Conservation (phyloP, 2,329 filamentous ascomycete species). For the Cladosporium phlei region DNA sequence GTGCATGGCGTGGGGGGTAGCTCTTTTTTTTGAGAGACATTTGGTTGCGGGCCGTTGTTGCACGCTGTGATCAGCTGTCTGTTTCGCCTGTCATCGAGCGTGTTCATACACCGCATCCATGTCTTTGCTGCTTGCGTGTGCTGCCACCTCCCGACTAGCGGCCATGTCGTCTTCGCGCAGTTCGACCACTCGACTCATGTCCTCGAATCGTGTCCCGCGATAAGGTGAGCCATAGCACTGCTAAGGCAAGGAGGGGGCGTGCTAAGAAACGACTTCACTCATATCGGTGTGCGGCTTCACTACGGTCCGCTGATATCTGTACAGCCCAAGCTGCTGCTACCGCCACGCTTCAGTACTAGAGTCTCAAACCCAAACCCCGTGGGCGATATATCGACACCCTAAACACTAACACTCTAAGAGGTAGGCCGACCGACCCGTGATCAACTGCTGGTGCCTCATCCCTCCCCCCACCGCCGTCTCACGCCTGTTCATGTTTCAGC, state of each 20-base stretch:
- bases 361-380: slow-evolving; percentile 4
- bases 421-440: slow-evolving; percentile 1
- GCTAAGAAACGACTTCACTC: background rate
- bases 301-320: slow-evolving; percentile 3
- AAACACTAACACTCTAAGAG: too few relatives aligned
- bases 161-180: too few relatives aligned
- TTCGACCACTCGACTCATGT: too few relatives aligned
- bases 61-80: slow-evolving; percentile 5
- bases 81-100: background rate
- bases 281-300: slow-evolving; percentile 6
- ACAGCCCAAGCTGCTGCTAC: too few relatives aligned
- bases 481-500: slow-evolving; percentile 9
- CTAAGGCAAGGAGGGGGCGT: slow-evolving; percentile 5
- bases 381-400: too few relatives aligned
- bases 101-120: background rate
- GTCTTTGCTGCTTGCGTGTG: too few relatives aligned
- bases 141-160: background rate
- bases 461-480: slow-evolving; percentile 4
- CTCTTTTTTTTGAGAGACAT: slow-evolving; percentile 1
- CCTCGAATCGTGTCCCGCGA: too few relatives aligned
- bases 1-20: slow-evolving; percentile 7
- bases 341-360: too few relatives aligned
- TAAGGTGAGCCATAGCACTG: too few relatives aligned
- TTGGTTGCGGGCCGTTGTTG: background rate
- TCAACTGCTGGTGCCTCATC: slow-evolving; percentile 3